Evolutionary conservation across 1,284 basidiomycete genomes (phyloP).

Genomic region (Exobasidium rhododendri): DNA sequence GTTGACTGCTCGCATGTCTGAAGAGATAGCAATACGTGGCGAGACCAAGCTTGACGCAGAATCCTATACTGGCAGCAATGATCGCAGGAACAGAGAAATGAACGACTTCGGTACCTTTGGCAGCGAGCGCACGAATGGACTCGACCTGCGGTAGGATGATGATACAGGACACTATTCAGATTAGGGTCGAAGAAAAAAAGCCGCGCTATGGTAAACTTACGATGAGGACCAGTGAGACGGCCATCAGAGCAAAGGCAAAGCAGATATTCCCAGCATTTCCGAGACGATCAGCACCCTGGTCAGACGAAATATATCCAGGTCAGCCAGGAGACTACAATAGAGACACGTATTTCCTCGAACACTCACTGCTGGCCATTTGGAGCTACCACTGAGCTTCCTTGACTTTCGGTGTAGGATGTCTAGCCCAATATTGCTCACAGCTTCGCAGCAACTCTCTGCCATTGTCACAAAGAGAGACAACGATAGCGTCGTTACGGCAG

Average conservation of each 20-base stretch:
- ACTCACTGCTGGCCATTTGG: conserved; percentile 86
- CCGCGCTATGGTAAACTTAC: conserved; percentile 62
- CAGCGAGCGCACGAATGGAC: conserved; percentile 68
- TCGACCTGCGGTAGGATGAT: conserved; percentile 61
- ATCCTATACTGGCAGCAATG: conserved; percentile 74
- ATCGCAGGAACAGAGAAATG: conserved; percentile 78
- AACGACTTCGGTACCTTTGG: conserved; percentile 56
- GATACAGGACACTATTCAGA: no score
- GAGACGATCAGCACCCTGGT: conserved; percentile 74
- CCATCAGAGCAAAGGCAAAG: conserved; percentile 66
- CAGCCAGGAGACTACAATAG: no score
- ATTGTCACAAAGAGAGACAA: conserved; percentile 83
- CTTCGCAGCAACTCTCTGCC: conserved; percentile 85
- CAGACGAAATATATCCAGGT: no score
- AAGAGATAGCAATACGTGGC: conserved; percentile 83
- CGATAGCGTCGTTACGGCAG: conserved; percentile 77
- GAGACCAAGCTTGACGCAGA: conserved; percentile 78
- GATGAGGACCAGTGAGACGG: conserved; percentile 78
- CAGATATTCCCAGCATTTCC: conserved; percentile 72
- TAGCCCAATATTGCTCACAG: conserved; percentile 79
- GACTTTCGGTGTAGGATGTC: conserved; percentile 78
- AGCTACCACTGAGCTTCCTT: conserved; percentile 67
- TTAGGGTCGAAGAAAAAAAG: not conserved
- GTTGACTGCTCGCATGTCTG: conserved; percentile 77
- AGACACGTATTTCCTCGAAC: no score